Percentiles rank a stretch among this genome's conserved stretches.
phyloP scores from a whole-genome alignment of 495 filamentous ascomycete genomes.

The Neurospora tetrasperma region DNA sequence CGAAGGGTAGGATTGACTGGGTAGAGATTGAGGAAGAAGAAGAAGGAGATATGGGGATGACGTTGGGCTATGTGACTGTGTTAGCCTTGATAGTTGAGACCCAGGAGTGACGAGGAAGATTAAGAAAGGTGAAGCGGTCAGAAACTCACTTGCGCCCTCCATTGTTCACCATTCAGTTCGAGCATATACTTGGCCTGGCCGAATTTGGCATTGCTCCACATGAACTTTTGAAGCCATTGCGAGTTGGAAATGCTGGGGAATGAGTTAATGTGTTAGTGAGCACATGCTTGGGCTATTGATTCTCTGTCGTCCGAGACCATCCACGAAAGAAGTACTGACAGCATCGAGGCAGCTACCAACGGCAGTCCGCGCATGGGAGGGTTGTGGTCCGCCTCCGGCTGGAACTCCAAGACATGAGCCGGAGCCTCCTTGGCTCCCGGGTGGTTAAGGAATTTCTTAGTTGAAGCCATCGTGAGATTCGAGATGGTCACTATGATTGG shows the following conservation, averaged over 20 bases:
- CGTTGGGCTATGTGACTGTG: constrained; percentile 48
- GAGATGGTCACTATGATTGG: neutral
- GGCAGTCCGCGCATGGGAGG: constrained; percentile 22
- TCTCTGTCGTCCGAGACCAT: neutral
- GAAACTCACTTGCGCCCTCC: constrained; percentile 44
- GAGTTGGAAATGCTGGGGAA: constrained; percentile 17
- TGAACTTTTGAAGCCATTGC: constrained; percentile 18
- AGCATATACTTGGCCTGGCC: constrained; percentile 45
- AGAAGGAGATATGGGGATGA: constrained; percentile 48
- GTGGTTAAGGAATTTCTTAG: constrained; percentile 21
- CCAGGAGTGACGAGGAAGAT: neutral
- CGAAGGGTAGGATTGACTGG: constrained; percentile 19
- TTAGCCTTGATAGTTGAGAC: neutral
- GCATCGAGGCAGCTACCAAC: constrained; percentile 14
- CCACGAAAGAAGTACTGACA: constrained; percentile 12
- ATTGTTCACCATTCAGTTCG: constrained; percentile 47
- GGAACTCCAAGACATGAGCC: constrained; percentile 13
- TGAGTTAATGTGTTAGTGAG: neutral
- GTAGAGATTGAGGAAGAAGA: constrained; percentile 3
- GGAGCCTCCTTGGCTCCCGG: constrained; percentile 24
- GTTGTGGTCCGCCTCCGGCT: constrained; percentile 18
- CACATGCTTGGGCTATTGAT: neutral
- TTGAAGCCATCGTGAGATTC: constrained; percentile 3
- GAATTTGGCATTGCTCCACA: constrained; percentile 71
- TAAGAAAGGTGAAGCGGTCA: neutral